Evolutionary conservation across 2,329 filamentous ascomycete genomes (phyloP).

Genomic region (Lachnellula subtilissima): DNA sequence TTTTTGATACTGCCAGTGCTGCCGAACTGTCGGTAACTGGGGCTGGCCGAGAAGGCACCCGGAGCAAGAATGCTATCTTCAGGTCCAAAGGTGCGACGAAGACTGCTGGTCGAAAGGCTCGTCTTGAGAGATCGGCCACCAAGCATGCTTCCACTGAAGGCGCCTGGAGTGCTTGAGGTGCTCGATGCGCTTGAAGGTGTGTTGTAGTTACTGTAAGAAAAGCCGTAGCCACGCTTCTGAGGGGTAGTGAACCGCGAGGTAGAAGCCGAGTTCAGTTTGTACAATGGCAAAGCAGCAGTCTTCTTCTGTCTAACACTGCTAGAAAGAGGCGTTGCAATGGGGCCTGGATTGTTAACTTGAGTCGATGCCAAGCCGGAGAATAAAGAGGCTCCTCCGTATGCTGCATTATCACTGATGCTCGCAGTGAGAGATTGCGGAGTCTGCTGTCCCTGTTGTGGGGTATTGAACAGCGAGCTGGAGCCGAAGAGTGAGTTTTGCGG

Average conservation of each 20-base stretch:
- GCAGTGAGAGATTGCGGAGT: conserved; percentile 63
- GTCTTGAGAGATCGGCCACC: conserved; percentile 68
- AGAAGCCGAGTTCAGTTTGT: conserved; percentile 79
- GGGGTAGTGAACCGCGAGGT: conserved; percentile 77
- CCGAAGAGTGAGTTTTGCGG: conserved; percentile 59
- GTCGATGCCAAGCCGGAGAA: conserved; percentile 67
- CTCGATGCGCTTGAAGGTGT: conserved; percentile 70
- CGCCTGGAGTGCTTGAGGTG: conserved; percentile 62
- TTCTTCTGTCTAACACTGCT: conserved; percentile 69
- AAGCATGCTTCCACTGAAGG: conserved; percentile 61
- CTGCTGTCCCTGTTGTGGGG: conserved; percentile 49
- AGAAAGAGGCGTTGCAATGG: conserved; percentile 83
- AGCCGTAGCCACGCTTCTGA: conserved; percentile 82
- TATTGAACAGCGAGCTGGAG: conserved; percentile 56
- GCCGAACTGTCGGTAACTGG: conserved; percentile 59
- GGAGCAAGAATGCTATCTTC: conserved; percentile 85
- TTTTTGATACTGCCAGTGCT: conserved; percentile 75
- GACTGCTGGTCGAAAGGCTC: conserved; percentile 82
- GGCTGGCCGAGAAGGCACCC: conserved; percentile 72
- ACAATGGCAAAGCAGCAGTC: conserved; percentile 74
- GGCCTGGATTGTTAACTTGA: conserved; percentile 70
- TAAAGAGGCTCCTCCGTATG: conserved; percentile 83
- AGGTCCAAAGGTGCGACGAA: conserved; percentile 74
- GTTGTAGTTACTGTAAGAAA: conserved; percentile 88
- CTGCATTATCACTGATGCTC: conserved; percentile 76